Evolutionary conservation across 2,329 filamentous ascomycete genomes (phyloP), one percentile per base, ranked within the genome.

Genomic region (Trichophyton simii): DNA sequence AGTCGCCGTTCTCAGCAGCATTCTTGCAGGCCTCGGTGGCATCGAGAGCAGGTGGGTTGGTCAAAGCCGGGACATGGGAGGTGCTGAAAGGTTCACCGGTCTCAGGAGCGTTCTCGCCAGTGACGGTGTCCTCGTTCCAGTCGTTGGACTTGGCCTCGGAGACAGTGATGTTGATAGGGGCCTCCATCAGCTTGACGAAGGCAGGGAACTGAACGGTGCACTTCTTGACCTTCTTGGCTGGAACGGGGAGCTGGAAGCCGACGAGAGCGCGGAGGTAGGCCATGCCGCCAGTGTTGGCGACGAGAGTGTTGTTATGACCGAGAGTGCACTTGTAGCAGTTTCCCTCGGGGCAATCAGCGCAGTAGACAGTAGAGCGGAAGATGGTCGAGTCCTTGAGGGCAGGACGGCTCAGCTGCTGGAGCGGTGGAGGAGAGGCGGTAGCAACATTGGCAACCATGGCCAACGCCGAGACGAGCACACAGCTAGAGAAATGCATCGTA

Each of bases 161-260:
- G 28, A 60, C 58, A n/a, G 58, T 50, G 18, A 60, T 34, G 34
- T 42, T 60, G 20, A 60, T 38, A n/a, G 58, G 15, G 4, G 22
- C 9, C 25, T 42, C n/a, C 11, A 36, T 15, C 25, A 9, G 18
- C 22, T 52, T 38, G 31, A 25, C 48, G 25, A 60, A 60, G 8
- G 58, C 58, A 18, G 58, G 58, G 58, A 60, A 60, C 58, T 60
- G 58, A 25, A 60, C 58, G 28, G 58, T 60, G 42, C 58, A 60
- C 18, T 52, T 38, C 44, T 34, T 52, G 25, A 60, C 58, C 20
- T 48, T 50, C 20, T 42, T 44, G n/a, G 41, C 42, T 22, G 58
- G 58, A 15, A 50, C 46, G 7, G 58, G 44, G 22, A 60, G 58
- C 15, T 60, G 41, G 58, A 52, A 60, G 13, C 58, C 58, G 15